A percentile compares a stretch with the other conserved stretches of the same genome.
Conservation (phyloP, 805 yeast species). For the Starmerella floris region DNA sequence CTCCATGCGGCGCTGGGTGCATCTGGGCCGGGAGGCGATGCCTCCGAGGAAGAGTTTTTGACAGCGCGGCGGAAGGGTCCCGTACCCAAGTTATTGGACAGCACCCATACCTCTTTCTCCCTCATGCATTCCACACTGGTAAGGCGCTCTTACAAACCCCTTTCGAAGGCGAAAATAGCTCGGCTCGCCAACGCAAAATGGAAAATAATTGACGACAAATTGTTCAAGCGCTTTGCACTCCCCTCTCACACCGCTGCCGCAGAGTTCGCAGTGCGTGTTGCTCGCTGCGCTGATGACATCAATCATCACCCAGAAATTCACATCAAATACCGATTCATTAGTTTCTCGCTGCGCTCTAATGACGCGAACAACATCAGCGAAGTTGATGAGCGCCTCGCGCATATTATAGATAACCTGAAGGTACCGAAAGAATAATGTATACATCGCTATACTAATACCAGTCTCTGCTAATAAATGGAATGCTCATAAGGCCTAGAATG, state of each 20-base stretch:
- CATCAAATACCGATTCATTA: slow-evolving; percentile 16
- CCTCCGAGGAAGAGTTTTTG: no score
- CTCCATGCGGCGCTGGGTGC: no score
- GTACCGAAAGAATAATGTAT: neutral
- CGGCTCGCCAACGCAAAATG: slow-evolving; percentile 10
- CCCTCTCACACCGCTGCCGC: slow-evolving; percentile 20
- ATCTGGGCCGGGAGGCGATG: no score
- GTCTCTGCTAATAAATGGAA: no score
- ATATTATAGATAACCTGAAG: slow-evolving; percentile 7
- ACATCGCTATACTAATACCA: no score
- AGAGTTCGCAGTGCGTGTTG: slow-evolving; percentile 14
- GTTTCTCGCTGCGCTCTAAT: slow-evolving; percentile 18
- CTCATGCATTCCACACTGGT: no score
- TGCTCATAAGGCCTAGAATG: no score
- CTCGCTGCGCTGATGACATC: slow-evolving; percentile 15
- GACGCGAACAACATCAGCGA: slow-evolving; percentile 16
- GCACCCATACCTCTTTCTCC: no score
- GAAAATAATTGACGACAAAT: slow-evolving; percentile 6
- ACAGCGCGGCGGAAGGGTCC: no score
- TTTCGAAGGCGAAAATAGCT: neutral
- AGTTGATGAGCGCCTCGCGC: slow-evolving; percentile 18
- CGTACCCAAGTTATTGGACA: no score
- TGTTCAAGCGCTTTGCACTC: slow-evolving; percentile 15
- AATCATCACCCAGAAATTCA: slow-evolving; percentile 21
- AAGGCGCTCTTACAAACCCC: neutral